Evolutionary conservation across 2,329 filamentous ascomycete species (phyloP).

Genomic region (Pyrenochaeta sp.): DNA sequence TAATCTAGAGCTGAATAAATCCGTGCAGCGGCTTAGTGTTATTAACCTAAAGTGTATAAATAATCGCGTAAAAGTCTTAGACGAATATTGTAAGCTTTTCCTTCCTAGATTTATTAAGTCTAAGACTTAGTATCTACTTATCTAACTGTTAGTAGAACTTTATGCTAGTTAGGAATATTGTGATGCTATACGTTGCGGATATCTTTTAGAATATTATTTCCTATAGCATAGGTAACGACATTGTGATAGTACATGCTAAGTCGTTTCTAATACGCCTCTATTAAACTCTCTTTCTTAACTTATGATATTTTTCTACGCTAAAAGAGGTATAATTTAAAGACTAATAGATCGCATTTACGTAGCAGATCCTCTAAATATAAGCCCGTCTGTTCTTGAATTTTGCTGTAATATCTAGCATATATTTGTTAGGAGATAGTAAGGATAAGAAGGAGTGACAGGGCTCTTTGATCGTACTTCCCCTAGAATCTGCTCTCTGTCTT

Average conservation of each 20-base stretch:
- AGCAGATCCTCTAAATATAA: conserved; percentile 18
- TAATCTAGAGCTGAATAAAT: conserved; percentile 26
- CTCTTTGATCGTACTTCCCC: conserved; percentile 16
- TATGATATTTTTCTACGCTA: conserved; percentile 19
- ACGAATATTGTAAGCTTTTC: conserved; percentile 33
- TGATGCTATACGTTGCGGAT: conserved; percentile 25
- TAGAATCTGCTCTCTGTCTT: conserved; percentile 25
- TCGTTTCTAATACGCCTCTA: conserved; percentile 24
- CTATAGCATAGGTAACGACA: conserved; percentile 16
- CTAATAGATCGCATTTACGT: conserved; percentile 16
- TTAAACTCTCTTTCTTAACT: conserved; percentile 23
- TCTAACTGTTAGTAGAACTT: conserved; percentile 12
- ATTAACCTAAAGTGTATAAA: conserved; percentile 27
- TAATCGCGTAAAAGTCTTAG: conserved; percentile 30
- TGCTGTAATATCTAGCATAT: conserved; percentile 16
- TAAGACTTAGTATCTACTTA: conserved; percentile 27
- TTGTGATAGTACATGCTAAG: conserved; percentile 20
- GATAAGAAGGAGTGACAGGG: neutral
- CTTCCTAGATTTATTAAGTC: conserved; percentile 26
- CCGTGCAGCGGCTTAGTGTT: conserved; percentile 26
- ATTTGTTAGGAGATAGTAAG: neutral
- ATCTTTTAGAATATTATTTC: conserved; percentile 18
- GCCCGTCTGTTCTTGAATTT: conserved; percentile 14
- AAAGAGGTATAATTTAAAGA: conserved; percentile 26
- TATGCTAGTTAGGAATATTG: conserved; percentile 8